Percentiles rank a stretch among this genome's conserved stretches.
Evolutionary conservation across 2,329 filamentous ascomycete genomes (phyloP).

Genomic region (Phaeoacremonium minimum): DNA sequence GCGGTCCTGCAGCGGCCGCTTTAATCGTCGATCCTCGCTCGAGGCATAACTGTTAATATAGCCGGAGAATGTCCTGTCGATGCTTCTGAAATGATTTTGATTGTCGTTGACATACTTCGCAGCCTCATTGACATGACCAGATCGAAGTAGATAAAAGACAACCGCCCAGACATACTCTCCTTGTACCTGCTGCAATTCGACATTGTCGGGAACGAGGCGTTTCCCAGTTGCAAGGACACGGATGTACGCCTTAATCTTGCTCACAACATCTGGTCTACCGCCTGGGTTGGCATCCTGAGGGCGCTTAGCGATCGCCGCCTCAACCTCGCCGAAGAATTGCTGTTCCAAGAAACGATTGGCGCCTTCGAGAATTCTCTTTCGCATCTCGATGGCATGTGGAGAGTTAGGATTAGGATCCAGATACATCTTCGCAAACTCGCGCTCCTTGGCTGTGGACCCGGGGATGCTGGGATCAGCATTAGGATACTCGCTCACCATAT

Average conservation of each 20-base stretch:
- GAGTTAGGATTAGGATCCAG: conserved; percentile 70
- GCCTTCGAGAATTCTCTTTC: conserved; percentile 75
- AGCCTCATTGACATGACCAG: conserved; percentile 79
- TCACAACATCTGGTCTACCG: conserved; percentile 80
- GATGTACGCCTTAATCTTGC: conserved; percentile 90
- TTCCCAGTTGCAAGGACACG: conserved; percentile 74
- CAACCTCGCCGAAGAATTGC: conserved; percentile 74
- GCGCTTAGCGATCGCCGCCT: conserved; percentile 73
- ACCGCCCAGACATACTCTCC: conserved; percentile 91
- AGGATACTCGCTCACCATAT: conserved; percentile 70
- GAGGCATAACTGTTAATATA: conserved; percentile 84
- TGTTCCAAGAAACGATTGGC: conserved; percentile 77
- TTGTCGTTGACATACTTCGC: conserved; percentile 81
- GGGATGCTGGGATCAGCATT: conserved; percentile 55
- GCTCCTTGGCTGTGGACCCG: conserved; percentile 65
- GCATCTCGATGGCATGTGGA: conserved; percentile 58
- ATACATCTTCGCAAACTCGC: conserved; percentile 73
- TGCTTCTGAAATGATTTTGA: conserved; percentile 75
- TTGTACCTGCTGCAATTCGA: conserved; percentile 73
- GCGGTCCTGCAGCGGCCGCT: conserved; percentile 74
- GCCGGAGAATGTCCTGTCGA: conserved; percentile 84
- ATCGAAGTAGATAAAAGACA: conserved; percentile 85
- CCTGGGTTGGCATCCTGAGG: conserved; percentile 86
- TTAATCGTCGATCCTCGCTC: conserved; percentile 71
- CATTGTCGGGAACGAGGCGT: conserved; percentile 77